Evolutionary conservation across 306 rosid genomes (phyloP).

Genomic region (Glycine soja): DNA sequence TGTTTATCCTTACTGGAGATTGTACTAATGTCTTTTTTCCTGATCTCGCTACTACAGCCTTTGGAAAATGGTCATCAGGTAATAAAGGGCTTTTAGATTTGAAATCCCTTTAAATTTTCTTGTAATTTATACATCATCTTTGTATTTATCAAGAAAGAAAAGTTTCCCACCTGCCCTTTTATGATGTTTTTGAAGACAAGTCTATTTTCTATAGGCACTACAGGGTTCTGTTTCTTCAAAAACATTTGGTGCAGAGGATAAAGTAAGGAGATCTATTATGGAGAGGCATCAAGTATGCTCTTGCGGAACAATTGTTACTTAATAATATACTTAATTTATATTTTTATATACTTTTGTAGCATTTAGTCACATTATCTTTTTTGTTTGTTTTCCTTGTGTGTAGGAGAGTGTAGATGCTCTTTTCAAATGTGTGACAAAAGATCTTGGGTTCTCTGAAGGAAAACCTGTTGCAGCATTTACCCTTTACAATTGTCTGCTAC

Average conservation of each 20-base stretch:
- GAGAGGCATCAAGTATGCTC: constrained; percentile 74
- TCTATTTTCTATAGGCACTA: constrained; percentile 54
- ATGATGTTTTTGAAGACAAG: constrained; percentile 43
- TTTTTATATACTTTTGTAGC: constrained; percentile 27
- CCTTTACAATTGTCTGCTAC: constrained; percentile 80
- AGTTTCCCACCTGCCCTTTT: not conserved
- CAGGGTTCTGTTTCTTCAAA: constrained; percentile 49
- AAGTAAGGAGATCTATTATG: constrained; percentile 67
- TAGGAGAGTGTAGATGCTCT: constrained; percentile 89
- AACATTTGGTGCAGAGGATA: constrained; percentile 65
- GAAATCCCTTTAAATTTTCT: constrained; percentile 24
- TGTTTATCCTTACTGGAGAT: constrained; percentile 35
- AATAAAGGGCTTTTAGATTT: constrained; percentile 51
- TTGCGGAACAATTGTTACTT: constrained; percentile 35
- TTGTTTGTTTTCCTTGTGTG: constrained; percentile 44
- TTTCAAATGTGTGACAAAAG: constrained; percentile 62
- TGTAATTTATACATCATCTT: constrained; percentile 36
- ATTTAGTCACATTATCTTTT: constrained; percentile 23
- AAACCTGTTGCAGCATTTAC: constrained; percentile 90
- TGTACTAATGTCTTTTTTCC: constrained; percentile 51
- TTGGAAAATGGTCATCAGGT: constrained; percentile 77
- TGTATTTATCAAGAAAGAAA: not conserved
- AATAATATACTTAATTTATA: not conserved
- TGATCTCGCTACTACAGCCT: constrained; percentile 58
- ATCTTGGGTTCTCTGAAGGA: constrained; percentile 85